Percentiles rank a stretch among this genome's conserved stretches.
These are phyloP conservation scores for Lagerstroemia speciosa DNA, from an alignment of 345 rosid species.

Conservation along the genomic window DNA sequence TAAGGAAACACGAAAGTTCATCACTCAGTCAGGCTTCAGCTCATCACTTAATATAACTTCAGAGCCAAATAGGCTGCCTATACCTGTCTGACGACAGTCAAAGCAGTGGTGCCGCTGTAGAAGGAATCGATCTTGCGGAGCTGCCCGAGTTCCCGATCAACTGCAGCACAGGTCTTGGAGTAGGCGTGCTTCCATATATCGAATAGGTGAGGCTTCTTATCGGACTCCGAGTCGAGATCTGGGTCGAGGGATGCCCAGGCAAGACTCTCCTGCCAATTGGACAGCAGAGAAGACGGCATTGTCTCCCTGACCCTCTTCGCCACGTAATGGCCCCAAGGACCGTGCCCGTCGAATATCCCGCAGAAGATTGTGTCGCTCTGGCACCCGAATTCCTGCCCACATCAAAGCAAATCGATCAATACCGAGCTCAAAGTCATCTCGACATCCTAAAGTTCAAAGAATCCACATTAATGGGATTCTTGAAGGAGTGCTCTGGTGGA, in stretches of 20 bases:
- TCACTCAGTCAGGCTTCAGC: too few relatives aligned
- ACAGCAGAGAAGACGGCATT: conserved; percentile 58
- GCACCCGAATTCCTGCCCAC: conserved; percentile 67
- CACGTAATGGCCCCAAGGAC: conserved; percentile 93
- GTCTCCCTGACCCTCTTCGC: conserved; percentile 72
- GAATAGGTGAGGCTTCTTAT: conserved; percentile 36
- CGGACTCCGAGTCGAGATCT: conserved; percentile 42
- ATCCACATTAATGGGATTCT: neutral
- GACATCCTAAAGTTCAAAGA: neutral
- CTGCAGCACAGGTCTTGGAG: conserved; percentile 64
- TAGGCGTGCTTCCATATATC: conserved; percentile 76
- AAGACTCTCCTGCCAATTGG: conserved; percentile 76
- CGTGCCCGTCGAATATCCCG: conserved; percentile 94
- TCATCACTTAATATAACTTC: too few relatives aligned
- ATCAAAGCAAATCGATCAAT: neutral
- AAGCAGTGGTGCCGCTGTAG: conserved; percentile 81
- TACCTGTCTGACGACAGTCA: conserved; percentile 81
- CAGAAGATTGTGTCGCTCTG: conserved; percentile 83
- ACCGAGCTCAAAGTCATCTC: neutral
- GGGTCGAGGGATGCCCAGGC: conserved; percentile 40
- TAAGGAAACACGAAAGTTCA: conserved; percentile 13
- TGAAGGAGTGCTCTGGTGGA: neutral
- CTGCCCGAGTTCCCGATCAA: conserved; percentile 67
- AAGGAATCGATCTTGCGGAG: conserved; percentile 60
- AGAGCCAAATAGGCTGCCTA: too few relatives aligned